Evolutionary conservation across 768 basidiomycete species (phyloP).

Genomic region (Trametes sanguinea): DNA sequence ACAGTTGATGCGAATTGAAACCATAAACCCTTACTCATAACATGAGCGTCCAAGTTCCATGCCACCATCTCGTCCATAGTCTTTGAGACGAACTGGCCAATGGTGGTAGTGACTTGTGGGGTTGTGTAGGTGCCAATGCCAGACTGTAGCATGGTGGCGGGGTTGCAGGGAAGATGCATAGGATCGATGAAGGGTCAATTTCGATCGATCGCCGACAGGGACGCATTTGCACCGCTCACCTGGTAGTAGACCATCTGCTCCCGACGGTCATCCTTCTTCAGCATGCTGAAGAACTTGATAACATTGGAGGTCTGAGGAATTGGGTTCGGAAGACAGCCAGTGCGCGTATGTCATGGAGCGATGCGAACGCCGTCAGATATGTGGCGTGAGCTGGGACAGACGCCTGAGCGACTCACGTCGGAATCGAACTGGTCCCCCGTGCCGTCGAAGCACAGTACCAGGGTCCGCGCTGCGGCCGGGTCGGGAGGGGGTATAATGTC

Average conservation of each 20-base stretch:
- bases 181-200: background rate
- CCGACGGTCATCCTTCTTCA: conserved; percentile 62
- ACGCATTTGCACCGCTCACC: conserved; percentile 36
- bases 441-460: conserved; percentile 74
- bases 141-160: conserved; percentile 42
- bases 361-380: background rate
- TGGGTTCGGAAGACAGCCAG: background rate
- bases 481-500: conserved; percentile 29
- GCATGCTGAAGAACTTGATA: conserved; percentile 65
- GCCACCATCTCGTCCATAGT: conserved; percentile 62
- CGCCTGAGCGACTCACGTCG: conserved; percentile 46
- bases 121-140: conserved; percentile 75
- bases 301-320: conserved; percentile 68
- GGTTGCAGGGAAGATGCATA: background rate
- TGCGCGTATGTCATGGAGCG: background rate
- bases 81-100: conserved; percentile 54
- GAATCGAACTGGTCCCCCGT: conserved; percentile 66
- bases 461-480: conserved; percentile 40
- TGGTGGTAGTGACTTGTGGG: conserved; percentile 62
- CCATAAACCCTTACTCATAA: conserved; percentile 54
- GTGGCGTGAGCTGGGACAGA: background rate
- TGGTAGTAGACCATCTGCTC: conserved; percentile 79
- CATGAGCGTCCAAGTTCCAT: conserved; percentile 64
- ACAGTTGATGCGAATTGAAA: background rate
- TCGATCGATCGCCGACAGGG: conserved; percentile 15